Evolutionary conservation across 2,329 filamentous ascomycete species (phyloP).

Genomic region (Fusarium pininemorale): DNA sequence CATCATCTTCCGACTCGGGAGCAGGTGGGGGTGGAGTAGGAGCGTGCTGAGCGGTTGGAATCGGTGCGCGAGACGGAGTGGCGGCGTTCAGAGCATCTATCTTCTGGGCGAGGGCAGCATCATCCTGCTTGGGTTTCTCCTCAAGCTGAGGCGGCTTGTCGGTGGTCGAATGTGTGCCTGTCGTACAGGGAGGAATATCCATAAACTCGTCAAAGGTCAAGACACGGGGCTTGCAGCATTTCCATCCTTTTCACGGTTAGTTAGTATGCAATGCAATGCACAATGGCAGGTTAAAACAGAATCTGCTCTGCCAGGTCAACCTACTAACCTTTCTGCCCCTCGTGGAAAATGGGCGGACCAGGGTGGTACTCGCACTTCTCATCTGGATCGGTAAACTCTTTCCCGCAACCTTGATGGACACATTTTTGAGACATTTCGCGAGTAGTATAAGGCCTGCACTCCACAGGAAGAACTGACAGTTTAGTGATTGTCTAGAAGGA

Average conservation of each 20-base stretch:
- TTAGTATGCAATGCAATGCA: background rate
- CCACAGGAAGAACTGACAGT: background rate
- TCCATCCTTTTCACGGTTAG: slow-evolving; percentile 76
- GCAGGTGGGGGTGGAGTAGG: slow-evolving; percentile 66
- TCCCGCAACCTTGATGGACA: slow-evolving; percentile 95
- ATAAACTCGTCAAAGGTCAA: slow-evolving; percentile 99
- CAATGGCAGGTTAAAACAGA: background rate
- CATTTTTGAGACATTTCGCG: slow-evolving; percentile 80
- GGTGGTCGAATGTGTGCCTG: slow-evolving; percentile 89
- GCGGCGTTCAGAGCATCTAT: slow-evolving; percentile 64
- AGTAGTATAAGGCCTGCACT: background rate
- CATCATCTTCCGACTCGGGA: slow-evolving; percentile 87
- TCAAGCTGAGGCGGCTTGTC: slow-evolving; percentile 73
- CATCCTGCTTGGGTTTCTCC: slow-evolving; percentile 61
- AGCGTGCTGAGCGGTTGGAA: slow-evolving; percentile 56
- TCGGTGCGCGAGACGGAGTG: slow-evolving; percentile 52
- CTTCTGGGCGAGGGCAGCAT: slow-evolving; percentile 54
- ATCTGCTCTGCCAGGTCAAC: background rate
- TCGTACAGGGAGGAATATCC: slow-evolving; percentile 88
- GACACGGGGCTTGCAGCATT: slow-evolving; percentile 97
- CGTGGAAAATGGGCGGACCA: slow-evolving; percentile 93
- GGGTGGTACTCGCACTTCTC: slow-evolving; percentile 93
- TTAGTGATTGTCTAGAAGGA: background rate
- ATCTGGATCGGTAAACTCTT: slow-evolving; percentile 81
- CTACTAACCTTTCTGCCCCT: slow-evolving; percentile 90